Evolutionary conservation across 805 yeast species (phyloP).

Genomic region (Saturnispora saitoi): DNA sequence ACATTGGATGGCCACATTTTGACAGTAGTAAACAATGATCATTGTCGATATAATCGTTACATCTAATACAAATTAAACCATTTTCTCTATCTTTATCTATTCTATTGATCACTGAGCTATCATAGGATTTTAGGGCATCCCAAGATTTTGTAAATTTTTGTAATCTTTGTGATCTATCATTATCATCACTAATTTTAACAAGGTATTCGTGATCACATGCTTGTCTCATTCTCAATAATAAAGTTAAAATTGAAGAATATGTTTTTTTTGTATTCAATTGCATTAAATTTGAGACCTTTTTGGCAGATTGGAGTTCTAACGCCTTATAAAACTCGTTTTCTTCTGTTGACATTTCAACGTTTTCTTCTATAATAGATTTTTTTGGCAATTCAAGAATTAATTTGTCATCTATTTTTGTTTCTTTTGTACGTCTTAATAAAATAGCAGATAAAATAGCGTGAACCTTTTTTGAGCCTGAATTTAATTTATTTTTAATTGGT

Average conservation of each 20-base stretch:
- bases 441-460: constrained; percentile 67
- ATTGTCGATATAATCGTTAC: constrained; percentile 45
- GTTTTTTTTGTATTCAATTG: constrained; percentile 18
- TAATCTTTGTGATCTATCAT: constrained; percentile 32
- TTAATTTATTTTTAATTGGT: constrained; percentile 39
- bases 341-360: constrained; percentile 42
- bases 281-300: constrained; percentile 41
- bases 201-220: constrained; percentile 76
- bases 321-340: constrained; percentile 50
- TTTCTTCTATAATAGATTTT: constrained; percentile 41
- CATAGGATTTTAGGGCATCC: constrained; percentile 19
- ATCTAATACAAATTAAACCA: constrained; percentile 54
- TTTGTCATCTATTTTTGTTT: constrained; percentile 64
- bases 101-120: constrained; percentile 21
- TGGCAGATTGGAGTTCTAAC: constrained; percentile 48
- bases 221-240: constrained; percentile 74
- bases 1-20: constrained; percentile 71
- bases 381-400: constrained; percentile 66
- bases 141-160: constrained; percentile 26
- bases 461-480: constrained; percentile 38
- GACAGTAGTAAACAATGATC: constrained; percentile 37
- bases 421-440: constrained; percentile 66
- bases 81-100: constrained; percentile 30
- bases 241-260: constrained; percentile 55
- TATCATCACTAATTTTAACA: constrained; percentile 51